These are phyloP conservation scores for Cordyceps militaris DNA, from an alignment of 2,329 filamentous ascomycete species.

Conservation along the genomic window DNA sequence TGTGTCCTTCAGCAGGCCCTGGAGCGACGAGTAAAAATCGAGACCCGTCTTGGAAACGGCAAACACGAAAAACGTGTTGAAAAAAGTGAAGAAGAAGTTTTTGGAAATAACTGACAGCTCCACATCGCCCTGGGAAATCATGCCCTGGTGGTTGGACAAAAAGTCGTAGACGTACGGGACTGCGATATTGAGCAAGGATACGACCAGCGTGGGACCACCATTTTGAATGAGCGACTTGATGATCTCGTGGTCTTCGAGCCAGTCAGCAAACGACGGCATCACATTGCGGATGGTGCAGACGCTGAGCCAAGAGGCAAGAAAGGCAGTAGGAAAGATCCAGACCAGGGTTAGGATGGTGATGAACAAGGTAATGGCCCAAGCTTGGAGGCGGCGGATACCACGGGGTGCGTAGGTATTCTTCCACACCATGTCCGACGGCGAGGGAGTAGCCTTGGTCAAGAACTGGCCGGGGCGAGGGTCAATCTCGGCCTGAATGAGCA, in stretches of 20 bases:
- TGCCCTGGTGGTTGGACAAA: constrained; percentile 84
- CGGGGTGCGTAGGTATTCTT: constrained; percentile 81
- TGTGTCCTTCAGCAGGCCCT: constrained; percentile 70
- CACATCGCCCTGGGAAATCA: constrained; percentile 90
- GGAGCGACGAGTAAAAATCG: constrained; percentile 64
- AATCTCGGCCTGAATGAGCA: constrained; percentile 91
- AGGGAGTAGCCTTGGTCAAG: constrained; percentile 76
- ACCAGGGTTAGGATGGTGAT: constrained; percentile 79
- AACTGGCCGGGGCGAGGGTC: constrained; percentile 84
- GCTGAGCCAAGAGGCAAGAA: constrained; percentile 72
- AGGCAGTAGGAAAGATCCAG: constrained; percentile 78
- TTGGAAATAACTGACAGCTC: constrained; percentile 94
- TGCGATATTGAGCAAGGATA: constrained; percentile 80
- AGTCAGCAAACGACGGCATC: constrained; percentile 61
- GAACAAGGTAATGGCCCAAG: constrained; percentile 76
- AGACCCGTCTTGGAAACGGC: constrained; percentile 79
- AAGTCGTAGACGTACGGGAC: constrained; percentile 95
- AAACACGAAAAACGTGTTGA: constrained; percentile 96
- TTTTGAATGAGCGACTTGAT: constrained; percentile 75
- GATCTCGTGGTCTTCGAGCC: constrained; percentile 61
- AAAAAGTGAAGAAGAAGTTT: constrained; percentile 99
- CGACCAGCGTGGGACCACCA: constrained; percentile 74
- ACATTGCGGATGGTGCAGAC: constrained; percentile 71
- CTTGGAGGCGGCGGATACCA: constrained; percentile 63
- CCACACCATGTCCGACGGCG: constrained; percentile 93